Evolutionary conservation across 768 basidiomycete species (phyloP).

Genomic region (Mycena vulgaris): DNA sequence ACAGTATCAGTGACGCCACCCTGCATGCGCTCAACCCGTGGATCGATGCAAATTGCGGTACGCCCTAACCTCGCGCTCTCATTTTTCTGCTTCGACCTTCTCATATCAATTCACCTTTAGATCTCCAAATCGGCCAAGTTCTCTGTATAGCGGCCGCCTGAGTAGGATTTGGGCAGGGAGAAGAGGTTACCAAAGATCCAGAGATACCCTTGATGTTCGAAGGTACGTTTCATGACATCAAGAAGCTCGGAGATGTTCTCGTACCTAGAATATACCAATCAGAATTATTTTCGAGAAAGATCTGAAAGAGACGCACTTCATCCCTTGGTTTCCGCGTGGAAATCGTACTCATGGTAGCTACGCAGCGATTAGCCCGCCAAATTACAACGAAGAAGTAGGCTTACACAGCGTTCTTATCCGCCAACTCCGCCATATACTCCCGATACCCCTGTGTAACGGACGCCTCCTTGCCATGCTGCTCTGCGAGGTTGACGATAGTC

Average conservation of each 20-base stretch:
- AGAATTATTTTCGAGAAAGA: conserved; percentile 15
- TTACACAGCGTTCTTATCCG: conserved; percentile 70
- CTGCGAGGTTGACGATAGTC: conserved; percentile 92
- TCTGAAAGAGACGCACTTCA: conserved; percentile 74
- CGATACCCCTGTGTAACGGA: conserved; percentile 84
- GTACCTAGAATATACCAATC: conserved; percentile 64
- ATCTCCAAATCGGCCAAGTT: conserved; percentile 10
- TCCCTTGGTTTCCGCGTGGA: conserved; percentile 95
- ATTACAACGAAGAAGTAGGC: conserved; percentile 39
- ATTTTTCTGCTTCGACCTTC: background rate
- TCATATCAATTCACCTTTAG: conserved; percentile 7
- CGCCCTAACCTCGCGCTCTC: conserved; percentile 5
- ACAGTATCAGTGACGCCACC: too few species aligned
- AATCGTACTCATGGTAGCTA: conserved; percentile 91
- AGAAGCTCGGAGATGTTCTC: conserved; percentile 92
- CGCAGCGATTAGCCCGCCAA: background rate
- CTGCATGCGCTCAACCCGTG: too few species aligned
- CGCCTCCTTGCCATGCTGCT: conserved; percentile 91
- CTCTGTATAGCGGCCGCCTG: conserved; percentile 8
- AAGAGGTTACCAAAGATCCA: background rate
- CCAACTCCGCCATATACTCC: conserved; percentile 73
- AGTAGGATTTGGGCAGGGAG: conserved; percentile 4
- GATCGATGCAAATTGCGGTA: conserved; percentile 1
- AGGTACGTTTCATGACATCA: conserved; percentile 76
- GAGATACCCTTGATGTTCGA: conserved; percentile 90